Evolutionary conservation across 768 basidiomycete genomes (phyloP).

Genomic region (Hortiboletus flavorubellus): DNA sequence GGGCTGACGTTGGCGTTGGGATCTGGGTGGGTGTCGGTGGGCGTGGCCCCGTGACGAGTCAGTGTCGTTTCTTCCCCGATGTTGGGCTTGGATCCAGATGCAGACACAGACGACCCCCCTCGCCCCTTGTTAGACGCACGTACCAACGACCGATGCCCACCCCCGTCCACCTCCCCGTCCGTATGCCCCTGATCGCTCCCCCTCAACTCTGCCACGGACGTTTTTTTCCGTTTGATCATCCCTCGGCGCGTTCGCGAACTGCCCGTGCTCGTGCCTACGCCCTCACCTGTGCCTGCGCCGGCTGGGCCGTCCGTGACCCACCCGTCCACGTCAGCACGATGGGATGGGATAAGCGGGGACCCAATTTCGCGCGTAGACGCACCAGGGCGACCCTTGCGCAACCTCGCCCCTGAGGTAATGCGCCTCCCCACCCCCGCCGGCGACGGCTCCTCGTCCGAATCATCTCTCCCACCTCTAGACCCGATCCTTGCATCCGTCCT

Average conservation of each 20-base stretch:
- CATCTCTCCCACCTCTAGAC: not conserved
- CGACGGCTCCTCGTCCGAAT: constrained; percentile 19
- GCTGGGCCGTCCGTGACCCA: constrained; percentile 19
- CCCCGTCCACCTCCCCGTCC: constrained; percentile 22
- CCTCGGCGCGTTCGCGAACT: constrained; percentile 3
- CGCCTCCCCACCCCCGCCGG: not conserved
- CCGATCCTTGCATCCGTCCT: constrained; percentile 25
- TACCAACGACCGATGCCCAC: not conserved
- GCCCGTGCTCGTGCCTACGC: not conserved
- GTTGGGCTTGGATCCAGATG: not conserved
- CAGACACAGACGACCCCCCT: not conserved
- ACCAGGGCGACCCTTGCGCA: constrained; percentile 19
- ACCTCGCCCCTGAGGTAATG: not conserved
- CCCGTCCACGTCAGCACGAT: constrained; percentile 6
- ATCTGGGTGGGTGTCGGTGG: not conserved
- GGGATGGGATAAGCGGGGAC: not conserved
- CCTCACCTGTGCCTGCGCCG: not conserved
- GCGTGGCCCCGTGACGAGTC: not conserved
- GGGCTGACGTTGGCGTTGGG: not conserved
- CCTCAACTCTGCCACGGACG: constrained; percentile 25
- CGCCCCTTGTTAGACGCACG: not conserved
- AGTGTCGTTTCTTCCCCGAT: not conserved
- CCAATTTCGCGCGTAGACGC: not conserved
- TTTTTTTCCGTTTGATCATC: constrained; percentile 13
- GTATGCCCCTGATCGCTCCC: constrained; percentile 28